These are phyloP conservation scores for Solanum aculeatissimum DNA, from an alignment of 305 asterid genomes.

Conservation along the genomic window DNA sequence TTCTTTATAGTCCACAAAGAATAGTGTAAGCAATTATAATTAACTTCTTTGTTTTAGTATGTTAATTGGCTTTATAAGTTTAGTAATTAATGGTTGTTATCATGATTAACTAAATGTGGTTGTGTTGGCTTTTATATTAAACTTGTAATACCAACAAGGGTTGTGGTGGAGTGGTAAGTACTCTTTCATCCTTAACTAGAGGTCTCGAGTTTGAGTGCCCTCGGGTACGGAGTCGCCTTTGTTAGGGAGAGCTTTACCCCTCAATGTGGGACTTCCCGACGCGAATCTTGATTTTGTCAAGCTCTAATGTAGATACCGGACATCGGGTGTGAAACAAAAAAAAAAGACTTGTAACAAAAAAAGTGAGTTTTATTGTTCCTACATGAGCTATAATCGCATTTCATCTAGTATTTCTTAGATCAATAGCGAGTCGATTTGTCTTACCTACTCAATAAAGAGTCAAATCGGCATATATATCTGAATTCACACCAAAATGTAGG, in stretches of 20 bases:
- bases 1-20: conserved; percentile 20
- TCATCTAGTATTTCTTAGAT: neutral
- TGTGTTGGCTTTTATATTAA: neutral
- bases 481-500: neutral
- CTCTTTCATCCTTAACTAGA: neutral
- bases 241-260: neutral
- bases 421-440: neutral
- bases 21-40: conserved; percentile 12
- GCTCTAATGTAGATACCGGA: neutral
- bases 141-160: no score
- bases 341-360: neutral
- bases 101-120: neutral
- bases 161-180: neutral
- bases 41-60: neutral
- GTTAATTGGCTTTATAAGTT: neutral
- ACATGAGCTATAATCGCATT: neutral
- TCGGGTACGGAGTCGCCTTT: fast-evolving
- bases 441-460: neutral
- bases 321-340: neutral
- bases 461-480: neutral
- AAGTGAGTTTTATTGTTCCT: neutral
- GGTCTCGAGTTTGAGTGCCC: neutral
- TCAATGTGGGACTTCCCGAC: neutral
- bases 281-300: neutral
- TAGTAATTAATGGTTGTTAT: neutral